These are phyloP conservation scores for Trichoderma erinaceum DNA, from an alignment of 495 filamentous ascomycete species.

Conservation along the genomic window DNA sequence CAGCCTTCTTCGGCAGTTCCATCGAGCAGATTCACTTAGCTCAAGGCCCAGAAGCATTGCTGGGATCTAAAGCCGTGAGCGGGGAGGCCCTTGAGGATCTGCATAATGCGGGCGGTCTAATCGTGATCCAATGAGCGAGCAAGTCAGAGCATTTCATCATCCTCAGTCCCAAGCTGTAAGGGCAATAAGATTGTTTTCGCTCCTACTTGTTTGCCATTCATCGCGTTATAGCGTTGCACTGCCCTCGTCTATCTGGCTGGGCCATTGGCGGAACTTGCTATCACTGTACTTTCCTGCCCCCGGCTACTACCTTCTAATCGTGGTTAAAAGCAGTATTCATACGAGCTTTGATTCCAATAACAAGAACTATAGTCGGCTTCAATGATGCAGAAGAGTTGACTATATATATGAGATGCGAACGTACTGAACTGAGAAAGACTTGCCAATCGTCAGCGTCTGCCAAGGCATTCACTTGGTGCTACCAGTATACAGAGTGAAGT, in stretches of 20 bases:
- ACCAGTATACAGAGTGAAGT: background rate
- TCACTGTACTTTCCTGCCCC: background rate
- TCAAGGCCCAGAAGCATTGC: background rate
- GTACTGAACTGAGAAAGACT: background rate
- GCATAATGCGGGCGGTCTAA: background rate
- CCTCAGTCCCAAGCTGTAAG: background rate
- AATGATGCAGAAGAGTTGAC: background rate
- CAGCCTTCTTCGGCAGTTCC: background rate
- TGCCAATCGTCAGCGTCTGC: background rate
- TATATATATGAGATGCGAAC: background rate
- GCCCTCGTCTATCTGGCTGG: background rate
- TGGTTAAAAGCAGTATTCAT: background rate
- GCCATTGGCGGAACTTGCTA: background rate
- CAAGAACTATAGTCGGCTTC: background rate
- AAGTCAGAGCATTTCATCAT: background rate
- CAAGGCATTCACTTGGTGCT: background rate
- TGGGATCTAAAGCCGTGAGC: background rate
- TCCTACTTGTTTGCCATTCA: background rate
- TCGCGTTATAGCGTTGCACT: background rate
- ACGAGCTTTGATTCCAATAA: background rate
- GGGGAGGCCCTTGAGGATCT: background rate
- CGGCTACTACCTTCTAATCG: slow-evolving; percentile 8
- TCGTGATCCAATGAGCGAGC: background rate
- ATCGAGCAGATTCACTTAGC: background rate
- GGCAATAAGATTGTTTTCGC: background rate